Evolutionary conservation across 257 asterid genomes (phyloP).

Genomic region (Prunella vulgaris): DNA sequence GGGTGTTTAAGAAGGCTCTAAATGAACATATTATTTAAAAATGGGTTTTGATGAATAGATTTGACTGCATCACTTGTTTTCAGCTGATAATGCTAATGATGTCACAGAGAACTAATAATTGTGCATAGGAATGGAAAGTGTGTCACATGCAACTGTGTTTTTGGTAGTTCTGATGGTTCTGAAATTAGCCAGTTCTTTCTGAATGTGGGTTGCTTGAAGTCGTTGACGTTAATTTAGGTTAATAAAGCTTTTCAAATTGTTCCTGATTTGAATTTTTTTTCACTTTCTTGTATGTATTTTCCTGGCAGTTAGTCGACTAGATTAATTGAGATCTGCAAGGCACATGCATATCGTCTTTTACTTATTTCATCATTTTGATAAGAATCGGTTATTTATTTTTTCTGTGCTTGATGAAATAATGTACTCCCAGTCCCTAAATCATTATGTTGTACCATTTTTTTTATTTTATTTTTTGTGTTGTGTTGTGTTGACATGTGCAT

Average conservation of each 20-base stretch:
- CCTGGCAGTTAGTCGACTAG: background rate
- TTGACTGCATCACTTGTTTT: background rate
- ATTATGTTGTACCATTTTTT: background rate
- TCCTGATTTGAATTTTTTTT: background rate
- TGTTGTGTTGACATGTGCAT: background rate
- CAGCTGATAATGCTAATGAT: conserved; percentile 2
- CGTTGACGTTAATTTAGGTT: background rate
- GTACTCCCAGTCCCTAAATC: background rate
- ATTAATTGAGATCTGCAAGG: background rate
- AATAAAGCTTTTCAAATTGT: background rate
- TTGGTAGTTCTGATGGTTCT: background rate
- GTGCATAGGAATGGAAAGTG: background rate
- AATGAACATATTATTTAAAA: background rate
- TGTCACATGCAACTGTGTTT: background rate
- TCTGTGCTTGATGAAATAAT: background rate
- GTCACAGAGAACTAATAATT: background rate
- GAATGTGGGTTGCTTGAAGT: background rate
- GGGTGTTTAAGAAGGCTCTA: background rate
- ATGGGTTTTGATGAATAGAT: background rate
- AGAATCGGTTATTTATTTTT: background rate
- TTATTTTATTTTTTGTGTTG: too few species aligned
- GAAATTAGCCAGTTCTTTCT: background rate
- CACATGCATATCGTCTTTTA: background rate
- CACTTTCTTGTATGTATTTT: background rate
- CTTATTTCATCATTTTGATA: background rate